phyloP scores from a whole-genome alignment of 2,329 filamentous ascomycete species.

The Aspergillus cejpii region DNA sequence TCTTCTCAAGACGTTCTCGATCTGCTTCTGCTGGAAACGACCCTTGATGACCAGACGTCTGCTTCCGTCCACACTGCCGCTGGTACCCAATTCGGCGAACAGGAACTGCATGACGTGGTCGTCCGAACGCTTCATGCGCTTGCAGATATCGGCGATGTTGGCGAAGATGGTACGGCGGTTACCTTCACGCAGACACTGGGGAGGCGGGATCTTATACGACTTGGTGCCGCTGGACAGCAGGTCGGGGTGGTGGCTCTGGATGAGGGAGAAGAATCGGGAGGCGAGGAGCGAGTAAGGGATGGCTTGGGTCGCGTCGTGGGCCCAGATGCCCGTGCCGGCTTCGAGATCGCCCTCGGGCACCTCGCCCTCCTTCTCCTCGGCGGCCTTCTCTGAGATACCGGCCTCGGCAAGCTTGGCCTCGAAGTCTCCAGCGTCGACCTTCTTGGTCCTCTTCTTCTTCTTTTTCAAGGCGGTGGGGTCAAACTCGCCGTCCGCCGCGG shows the following conservation, averaged over 20 bases:
- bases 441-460: slow-evolving; percentile 65
- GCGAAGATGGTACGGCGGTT: slow-evolving; percentile 99
- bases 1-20: slow-evolving; percentile 92
- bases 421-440: slow-evolving; percentile 57
- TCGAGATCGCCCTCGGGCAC: slow-evolving; percentile 69
- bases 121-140: slow-evolving; percentile 97
- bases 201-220: slow-evolving; percentile 98
- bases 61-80: slow-evolving; percentile 87
- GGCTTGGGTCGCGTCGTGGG: slow-evolving; percentile 67
- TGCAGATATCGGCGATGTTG: slow-evolving; percentile 98
- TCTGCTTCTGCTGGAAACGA: slow-evolving; percentile 99
- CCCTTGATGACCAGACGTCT: slow-evolving; percentile 96
- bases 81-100: slow-evolving; percentile 97
- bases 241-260: slow-evolving; percentile 94
- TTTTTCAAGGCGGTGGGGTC: slow-evolving; percentile 67
- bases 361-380: slow-evolving; percentile 50
- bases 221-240: slow-evolving; percentile 80
- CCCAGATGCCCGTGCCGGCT: slow-evolving; percentile 83
- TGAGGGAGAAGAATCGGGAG: slow-evolving; percentile 85
- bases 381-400: slow-evolving; percentile 53
- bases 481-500: slow-evolving; percentile 53
- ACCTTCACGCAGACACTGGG: slow-evolving; percentile 97
- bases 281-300: slow-evolving; percentile 84
- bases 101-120: slow-evolving; percentile 96
- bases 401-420: slow-evolving; percentile 60